These are phyloP conservation scores for Auricularia sp. DNA, from an alignment of 768 basidiomycete species.

Conservation along the genomic window DNA sequence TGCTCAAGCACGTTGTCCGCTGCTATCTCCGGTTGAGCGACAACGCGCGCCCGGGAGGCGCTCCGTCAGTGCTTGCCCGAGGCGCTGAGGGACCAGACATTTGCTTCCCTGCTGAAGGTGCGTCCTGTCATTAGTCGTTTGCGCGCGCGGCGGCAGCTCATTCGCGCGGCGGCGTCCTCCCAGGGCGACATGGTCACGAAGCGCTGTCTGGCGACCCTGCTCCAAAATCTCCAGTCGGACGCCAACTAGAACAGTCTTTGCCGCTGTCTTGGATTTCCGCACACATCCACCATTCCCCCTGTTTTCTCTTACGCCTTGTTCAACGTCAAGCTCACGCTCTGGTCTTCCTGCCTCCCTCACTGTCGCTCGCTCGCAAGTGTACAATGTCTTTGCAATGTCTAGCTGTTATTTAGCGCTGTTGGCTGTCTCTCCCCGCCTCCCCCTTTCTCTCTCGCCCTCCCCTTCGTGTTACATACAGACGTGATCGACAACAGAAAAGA, in stretches of 20 bases:
- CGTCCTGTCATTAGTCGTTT: constrained; percentile 10
- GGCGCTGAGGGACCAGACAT: constrained; percentile 88
- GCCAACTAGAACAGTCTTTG: constrained; percentile 4
- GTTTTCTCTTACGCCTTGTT: too few species aligned
- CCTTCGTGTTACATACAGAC: not conserved
- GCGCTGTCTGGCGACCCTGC: constrained; percentile 79
- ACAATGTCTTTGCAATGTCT: too few species aligned
- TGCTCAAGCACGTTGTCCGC: constrained; percentile 95
- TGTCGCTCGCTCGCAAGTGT: too few species aligned
- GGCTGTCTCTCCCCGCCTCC: not conserved
- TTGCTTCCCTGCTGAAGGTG: constrained; percentile 83
- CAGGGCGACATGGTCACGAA: constrained; percentile 98
- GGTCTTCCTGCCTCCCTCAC: too few species aligned
- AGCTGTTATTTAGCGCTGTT: not conserved
- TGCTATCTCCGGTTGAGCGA: constrained; percentile 95
- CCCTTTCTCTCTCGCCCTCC: not conserved
- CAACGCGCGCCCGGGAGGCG: constrained; percentile 94
- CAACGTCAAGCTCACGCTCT: too few species aligned
- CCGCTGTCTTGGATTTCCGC: too few species aligned
- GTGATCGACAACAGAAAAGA: too few species aligned
- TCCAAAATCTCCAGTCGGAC: constrained; percentile 55
- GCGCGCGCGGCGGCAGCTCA: not conserved
- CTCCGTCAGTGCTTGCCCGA: constrained; percentile 92
- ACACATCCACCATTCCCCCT: too few species aligned
- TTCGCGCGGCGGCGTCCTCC: not conserved